Conservation (phyloP, 306 rosid species). For the Fagus sylvatica region DNA sequence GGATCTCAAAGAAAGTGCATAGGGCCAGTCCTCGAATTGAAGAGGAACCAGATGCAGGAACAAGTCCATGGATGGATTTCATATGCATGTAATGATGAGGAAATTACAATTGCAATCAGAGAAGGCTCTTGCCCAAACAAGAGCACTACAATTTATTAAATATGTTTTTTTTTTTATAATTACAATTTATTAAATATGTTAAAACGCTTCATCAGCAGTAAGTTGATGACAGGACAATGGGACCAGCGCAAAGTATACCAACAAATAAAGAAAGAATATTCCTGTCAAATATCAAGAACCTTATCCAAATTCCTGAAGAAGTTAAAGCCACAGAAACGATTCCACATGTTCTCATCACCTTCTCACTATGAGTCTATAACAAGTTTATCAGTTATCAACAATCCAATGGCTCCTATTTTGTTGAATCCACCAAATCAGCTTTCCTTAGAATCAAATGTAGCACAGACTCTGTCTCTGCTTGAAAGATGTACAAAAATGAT, state of each 20-base stretch:
- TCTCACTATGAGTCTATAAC: not conserved
- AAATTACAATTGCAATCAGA: no score
- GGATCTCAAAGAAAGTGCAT: no score
- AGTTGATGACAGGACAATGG: constrained; percentile 8
- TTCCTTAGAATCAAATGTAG: constrained; percentile 27
- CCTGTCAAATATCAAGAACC: constrained; percentile 25
- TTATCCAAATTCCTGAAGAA: constrained; percentile 34
- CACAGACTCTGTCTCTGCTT: constrained; percentile 41
- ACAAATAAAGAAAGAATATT: constrained; percentile 13
- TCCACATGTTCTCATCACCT: not conserved
- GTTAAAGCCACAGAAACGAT: constrained; percentile 27
- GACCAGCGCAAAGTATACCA: constrained; percentile 16
- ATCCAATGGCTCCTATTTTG: constrained; percentile 28
- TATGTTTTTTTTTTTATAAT: no score
- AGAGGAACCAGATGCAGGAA: no score
- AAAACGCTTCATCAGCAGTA: not conserved
- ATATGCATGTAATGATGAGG: no score
- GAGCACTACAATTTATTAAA: no score
- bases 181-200: no score
- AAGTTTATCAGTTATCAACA: not conserved
- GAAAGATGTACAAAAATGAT: constrained; percentile 60
- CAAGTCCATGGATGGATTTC: no score
- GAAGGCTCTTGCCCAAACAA: no score
- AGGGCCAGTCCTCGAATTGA: no score
- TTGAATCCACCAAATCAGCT: constrained; percentile 18